Evolutionary conservation across 2,329 filamentous ascomycete species (phyloP).

Genomic region (Fusarium sterilihyphosum): DNA sequence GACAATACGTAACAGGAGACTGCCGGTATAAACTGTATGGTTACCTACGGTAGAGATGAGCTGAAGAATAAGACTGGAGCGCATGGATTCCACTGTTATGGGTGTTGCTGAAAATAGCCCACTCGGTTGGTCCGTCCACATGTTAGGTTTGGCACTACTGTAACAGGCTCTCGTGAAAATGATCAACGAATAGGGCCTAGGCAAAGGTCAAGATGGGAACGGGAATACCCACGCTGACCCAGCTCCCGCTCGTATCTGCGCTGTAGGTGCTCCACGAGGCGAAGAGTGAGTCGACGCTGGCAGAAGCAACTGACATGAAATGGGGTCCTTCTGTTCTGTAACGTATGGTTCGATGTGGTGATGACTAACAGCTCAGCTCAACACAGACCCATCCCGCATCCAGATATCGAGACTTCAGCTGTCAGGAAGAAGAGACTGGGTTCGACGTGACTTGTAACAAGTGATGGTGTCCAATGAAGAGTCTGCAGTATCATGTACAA

Average conservation of each 20-base stretch:
- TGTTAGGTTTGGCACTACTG: constrained; percentile 20
- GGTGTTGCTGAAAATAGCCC: constrained; percentile 32
- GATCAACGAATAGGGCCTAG: constrained; percentile 21
- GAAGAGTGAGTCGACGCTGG: constrained; percentile 1
- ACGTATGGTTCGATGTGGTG: constrained; percentile 4
- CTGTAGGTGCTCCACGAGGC: background rate
- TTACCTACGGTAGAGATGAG: background rate
- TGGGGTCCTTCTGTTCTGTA: background rate
- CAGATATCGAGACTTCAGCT: constrained; percentile 7
- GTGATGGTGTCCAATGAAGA: background rate
- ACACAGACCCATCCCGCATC: background rate
- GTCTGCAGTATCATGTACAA: background rate
- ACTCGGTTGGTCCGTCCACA: background rate
- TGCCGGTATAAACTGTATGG: background rate
- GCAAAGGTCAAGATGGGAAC: background rate
- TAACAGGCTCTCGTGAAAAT: constrained; percentile 12
- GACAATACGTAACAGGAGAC: background rate
- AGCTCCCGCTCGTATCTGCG: constrained; percentile 30
- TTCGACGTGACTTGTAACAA: constrained; percentile 3
- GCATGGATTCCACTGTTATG: background rate
- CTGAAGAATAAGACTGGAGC: constrained; percentile 1
- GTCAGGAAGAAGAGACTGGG: background rate
- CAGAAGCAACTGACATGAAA: background rate
- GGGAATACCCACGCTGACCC: constrained; percentile 4
- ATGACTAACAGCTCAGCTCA: constrained; percentile 1